phyloP scores from a whole-genome alignment of 2,329 filamentous ascomycete species.

The Madurella mycetomatis region DNA sequence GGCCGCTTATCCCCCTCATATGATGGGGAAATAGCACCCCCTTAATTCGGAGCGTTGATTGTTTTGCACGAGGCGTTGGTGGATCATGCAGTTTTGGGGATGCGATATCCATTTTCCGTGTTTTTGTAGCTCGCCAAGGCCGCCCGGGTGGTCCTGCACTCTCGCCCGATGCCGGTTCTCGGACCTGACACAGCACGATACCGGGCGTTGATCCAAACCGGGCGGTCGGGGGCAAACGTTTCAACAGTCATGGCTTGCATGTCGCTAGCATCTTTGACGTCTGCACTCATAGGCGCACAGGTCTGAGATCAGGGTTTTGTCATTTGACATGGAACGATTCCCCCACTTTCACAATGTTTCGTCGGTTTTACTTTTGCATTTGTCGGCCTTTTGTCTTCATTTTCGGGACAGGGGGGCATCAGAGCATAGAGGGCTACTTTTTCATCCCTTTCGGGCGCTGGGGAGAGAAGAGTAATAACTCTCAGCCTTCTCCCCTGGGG shows the following conservation, averaged over 20 bases:
- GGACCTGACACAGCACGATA: constrained; percentile 14
- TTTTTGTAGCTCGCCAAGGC: neutral
- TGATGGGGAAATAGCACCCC: constrained; percentile 26
- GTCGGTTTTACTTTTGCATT: constrained; percentile 8
- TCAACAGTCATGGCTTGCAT: constrained; percentile 25
- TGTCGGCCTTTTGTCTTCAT: constrained; percentile 14
- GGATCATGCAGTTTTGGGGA: too few relatives aligned
- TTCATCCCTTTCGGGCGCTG: constrained; percentile 14
- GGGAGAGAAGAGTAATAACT: constrained; percentile 6
- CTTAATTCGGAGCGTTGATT: neutral
- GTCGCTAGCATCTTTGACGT: constrained; percentile 23
- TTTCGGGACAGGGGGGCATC: constrained; percentile 6
- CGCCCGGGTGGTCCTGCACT: neutral
- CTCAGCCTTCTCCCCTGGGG: constrained; percentile 4
- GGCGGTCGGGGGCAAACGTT: constrained; percentile 6
- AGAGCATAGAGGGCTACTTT: constrained; percentile 19
- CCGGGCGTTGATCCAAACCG: constrained; percentile 7
- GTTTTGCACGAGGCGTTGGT: neutral
- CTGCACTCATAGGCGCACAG: constrained; percentile 17
- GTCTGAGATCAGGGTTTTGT: constrained; percentile 12
- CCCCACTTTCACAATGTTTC: constrained; percentile 10
- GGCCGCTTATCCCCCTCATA: constrained; percentile 26
- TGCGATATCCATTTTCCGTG: constrained; percentile 1
- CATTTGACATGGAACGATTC: constrained; percentile 19
- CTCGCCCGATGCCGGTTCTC: constrained; percentile 3